Evolutionary conservation across 805 yeast species (phyloP).

Genomic region (Saturnispora hagleri): DNA sequence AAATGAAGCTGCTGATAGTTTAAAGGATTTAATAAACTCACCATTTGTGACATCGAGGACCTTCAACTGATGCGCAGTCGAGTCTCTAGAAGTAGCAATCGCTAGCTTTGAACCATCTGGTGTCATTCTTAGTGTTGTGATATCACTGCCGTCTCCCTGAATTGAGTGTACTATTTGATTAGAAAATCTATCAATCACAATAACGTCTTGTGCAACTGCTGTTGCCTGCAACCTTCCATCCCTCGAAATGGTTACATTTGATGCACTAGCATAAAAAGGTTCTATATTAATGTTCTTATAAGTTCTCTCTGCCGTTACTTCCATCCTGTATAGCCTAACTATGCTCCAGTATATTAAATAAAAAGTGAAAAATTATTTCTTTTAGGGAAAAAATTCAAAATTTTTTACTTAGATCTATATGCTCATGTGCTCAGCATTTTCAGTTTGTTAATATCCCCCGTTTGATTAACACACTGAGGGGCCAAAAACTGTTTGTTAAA

Average conservation of each 20-base stretch:
- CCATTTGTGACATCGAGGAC: conserved; percentile 42
- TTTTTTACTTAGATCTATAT: conserved; percentile 1
- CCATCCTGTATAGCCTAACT: neutral
- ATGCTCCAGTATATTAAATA: neutral
- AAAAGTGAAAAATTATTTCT: conserved; percentile 4
- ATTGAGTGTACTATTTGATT: conserved; percentile 50
- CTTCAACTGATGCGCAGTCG: conserved; percentile 60
- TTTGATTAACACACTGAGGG: too few species aligned
- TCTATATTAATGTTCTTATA: conserved; percentile 41
- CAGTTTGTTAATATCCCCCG: too few species aligned
- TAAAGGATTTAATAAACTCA: conserved; percentile 41
- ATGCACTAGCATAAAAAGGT: conserved; percentile 84
- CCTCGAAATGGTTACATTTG: conserved; percentile 57
- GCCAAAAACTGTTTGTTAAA: too few species aligned
- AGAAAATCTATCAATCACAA: conserved; percentile 54
- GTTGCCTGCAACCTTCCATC: conserved; percentile 66
- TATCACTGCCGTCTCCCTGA: conserved; percentile 76
- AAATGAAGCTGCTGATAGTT: conserved; percentile 72
- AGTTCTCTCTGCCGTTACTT: conserved; percentile 21
- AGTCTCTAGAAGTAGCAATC: conserved; percentile 50
- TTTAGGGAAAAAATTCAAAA: neutral
- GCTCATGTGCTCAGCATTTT: neutral
- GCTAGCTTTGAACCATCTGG: conserved; percentile 68
- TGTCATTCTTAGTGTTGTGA: conserved; percentile 68
- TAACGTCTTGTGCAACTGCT: conserved; percentile 67